Percentiles rank a stretch among this genome's conserved stretches.
phyloP scores from a whole-genome alignment of 73 alveolate species.

The Symbiodinium natans region DNA sequence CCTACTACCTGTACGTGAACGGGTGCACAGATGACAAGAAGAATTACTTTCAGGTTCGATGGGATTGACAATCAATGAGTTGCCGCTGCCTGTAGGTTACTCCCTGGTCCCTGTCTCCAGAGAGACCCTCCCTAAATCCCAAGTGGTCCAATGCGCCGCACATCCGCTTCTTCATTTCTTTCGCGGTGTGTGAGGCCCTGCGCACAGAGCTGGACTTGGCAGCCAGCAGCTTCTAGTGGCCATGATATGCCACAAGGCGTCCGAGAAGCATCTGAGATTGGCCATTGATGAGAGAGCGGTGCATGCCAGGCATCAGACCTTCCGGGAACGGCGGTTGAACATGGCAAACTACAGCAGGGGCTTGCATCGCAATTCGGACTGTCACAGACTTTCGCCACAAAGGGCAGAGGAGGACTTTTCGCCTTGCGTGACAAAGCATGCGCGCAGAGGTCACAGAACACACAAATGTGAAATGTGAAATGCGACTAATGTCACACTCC shows the following conservation, averaged over 20 bases:
- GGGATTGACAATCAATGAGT: no score
- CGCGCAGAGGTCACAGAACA: not conserved
- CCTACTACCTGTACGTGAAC: constrained; percentile 35
- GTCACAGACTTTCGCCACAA: not conserved
- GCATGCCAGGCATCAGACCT: not conserved
- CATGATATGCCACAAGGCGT: not conserved
- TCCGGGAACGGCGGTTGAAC: not conserved
- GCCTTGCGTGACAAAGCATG: not conserved
- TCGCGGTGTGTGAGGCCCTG: not conserved
- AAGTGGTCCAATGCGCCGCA: not conserved
- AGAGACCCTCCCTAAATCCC: not conserved
- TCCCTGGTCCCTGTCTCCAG: not conserved
- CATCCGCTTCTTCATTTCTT: not conserved
- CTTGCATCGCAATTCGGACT: not conserved
- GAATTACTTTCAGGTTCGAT: constrained; percentile 61
- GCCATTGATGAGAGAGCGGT: not conserved
- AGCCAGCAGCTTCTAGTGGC: not conserved
- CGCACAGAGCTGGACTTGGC: constrained; percentile 7
- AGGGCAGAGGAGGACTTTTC: not conserved
- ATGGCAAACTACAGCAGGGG: not conserved
- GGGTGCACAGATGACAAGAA: constrained; percentile 43
- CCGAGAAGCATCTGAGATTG: not conserved
- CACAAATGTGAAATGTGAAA: not conserved
- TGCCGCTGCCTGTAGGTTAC: no score
- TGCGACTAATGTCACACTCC: not conserved